These are phyloP conservation scores for Avena atlantica DNA, from an alignment of 176 grass and related monocot species.

Conservation along the genomic window DNA sequence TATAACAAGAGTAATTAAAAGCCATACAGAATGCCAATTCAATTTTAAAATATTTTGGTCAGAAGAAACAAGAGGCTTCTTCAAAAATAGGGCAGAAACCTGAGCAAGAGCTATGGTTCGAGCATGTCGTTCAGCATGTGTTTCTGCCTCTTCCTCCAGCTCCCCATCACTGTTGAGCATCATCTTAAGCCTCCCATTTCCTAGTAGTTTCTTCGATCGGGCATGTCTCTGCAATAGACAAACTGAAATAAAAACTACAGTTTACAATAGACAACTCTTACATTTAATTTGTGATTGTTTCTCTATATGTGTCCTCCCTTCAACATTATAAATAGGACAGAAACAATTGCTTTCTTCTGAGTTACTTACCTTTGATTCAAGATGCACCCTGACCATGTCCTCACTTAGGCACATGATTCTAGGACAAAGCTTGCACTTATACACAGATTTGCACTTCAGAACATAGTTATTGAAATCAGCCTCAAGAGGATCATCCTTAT, in stretches of 20 bases:
- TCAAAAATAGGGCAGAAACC: constrained; percentile 41
- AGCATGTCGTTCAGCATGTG: constrained; percentile 89
- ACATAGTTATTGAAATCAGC: constrained; percentile 64
- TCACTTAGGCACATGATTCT: constrained; percentile 87
- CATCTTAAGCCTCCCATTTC: constrained; percentile 85
- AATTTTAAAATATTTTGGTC: background rate
- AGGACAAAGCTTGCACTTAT: constrained; percentile 88
- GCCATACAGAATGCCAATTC: background rate
- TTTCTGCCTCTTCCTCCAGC: constrained; percentile 90
- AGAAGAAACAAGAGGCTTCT: background rate
- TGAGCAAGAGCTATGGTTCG: constrained; percentile 74
- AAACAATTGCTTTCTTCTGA: constrained; percentile 29
- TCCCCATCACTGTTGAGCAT: constrained; percentile 93
- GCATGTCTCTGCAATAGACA: constrained; percentile 67
- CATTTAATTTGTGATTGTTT: background rate
- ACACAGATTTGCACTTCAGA: constrained; percentile 91
- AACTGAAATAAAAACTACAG: constrained; percentile 19
- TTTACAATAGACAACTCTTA: constrained; percentile 8
- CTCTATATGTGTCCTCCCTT: background rate
- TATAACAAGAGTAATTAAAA: constrained; percentile 8
- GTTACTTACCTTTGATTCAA: constrained; percentile 81
- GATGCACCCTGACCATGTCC: constrained; percentile 76
- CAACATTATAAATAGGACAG: background rate
- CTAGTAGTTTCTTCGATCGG: constrained; percentile 80
- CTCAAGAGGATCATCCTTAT: constrained; percentile 42